These are phyloP conservation scores for Fusarium papillatum DNA, from an alignment of 2,329 filamentous ascomycete species.

Conservation along the genomic window DNA sequence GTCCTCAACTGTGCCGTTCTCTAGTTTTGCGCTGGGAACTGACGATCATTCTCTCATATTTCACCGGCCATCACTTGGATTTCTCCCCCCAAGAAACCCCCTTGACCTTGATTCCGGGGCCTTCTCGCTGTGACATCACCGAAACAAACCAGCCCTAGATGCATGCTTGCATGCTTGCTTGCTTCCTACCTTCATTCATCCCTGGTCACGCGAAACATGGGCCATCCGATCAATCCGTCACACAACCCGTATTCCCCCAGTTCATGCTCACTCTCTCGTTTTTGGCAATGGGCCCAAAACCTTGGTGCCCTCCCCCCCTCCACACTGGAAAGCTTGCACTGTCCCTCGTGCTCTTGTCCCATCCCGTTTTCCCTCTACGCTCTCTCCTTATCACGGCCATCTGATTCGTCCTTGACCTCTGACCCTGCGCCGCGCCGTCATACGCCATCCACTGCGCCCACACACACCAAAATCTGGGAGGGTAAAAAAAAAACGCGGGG, in stretches of 20 bases:
- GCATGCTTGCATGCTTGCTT: background rate
- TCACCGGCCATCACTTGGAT: background rate
- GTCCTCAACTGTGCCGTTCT: background rate
- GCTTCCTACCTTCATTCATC: background rate
- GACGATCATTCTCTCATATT: slow-evolving; percentile 9
- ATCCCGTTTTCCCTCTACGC: slow-evolving; percentile 20
- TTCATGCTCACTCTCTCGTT: slow-evolving; percentile 15
- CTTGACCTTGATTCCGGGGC: slow-evolving; percentile 22
- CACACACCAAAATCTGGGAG: background rate
- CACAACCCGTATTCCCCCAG: slow-evolving; percentile 1
- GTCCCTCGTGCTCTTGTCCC: slow-evolving; percentile 37
- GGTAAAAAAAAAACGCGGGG: slow-evolving; percentile 41
- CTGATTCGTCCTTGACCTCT: slow-evolving; percentile 37
- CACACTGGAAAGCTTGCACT: slow-evolving; percentile 17
- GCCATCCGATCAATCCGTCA: slow-evolving; percentile 32
- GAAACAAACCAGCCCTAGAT: background rate
- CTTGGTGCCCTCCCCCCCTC: slow-evolving; percentile 21
- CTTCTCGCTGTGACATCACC: slow-evolving; percentile 55
- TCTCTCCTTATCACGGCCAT: slow-evolving; percentile 39
- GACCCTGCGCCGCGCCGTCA: slow-evolving; percentile 39
- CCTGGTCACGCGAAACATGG: slow-evolving; percentile 32
- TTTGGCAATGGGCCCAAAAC: slow-evolving; percentile 34
- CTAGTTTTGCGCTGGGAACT: background rate
- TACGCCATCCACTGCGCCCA: slow-evolving; percentile 19
- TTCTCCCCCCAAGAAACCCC: background rate